phyloP scores from a whole-genome alignment of 2,329 filamentous ascomycete species.

The Beauveria caledonica region DNA sequence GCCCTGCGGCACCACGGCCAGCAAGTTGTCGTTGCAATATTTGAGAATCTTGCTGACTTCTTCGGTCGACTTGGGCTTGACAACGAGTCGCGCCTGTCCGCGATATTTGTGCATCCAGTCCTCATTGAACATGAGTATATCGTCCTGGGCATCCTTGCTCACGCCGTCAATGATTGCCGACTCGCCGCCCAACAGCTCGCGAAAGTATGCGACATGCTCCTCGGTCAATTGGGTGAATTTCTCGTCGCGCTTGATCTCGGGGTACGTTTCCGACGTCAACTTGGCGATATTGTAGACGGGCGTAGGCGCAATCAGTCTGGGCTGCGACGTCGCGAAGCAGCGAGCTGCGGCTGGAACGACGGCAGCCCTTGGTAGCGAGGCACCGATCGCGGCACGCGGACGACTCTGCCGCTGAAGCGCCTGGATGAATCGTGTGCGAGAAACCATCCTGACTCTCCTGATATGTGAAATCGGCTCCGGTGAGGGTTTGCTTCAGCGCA shows the following conservation, averaged over 20 bases:
- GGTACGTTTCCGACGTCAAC: conserved; percentile 81
- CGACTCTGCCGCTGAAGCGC: conserved; percentile 14
- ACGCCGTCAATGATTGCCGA: conserved; percentile 81
- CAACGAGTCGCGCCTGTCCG: conserved; percentile 76
- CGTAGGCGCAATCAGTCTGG: conserved; percentile 20
- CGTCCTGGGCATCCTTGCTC: conserved; percentile 59
- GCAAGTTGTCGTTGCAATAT: conserved; percentile 88
- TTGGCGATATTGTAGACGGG: conserved; percentile 32
- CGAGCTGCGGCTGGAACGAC: conserved; percentile 12
- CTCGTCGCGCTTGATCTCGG: conserved; percentile 69
- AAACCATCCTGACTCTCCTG: conserved; percentile 14
- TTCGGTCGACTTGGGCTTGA: conserved; percentile 76
- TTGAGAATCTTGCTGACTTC: conserved; percentile 85
- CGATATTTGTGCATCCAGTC: conserved; percentile 99
- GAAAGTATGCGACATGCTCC: conserved; percentile 79
- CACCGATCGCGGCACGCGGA: background rate
- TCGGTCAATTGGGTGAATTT: conserved; percentile 65
- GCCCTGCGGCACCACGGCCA: conserved; percentile 94
- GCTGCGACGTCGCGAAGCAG: conserved; percentile 24
- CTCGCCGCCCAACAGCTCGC: conserved; percentile 66
- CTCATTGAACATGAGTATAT: conserved; percentile 86
- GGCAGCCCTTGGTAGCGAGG: background rate
- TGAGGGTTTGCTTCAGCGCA: background rate
- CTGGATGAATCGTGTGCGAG: conserved; percentile 14
- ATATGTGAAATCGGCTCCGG: background rate